Evolutionary conservation across 345 rosid species (phyloP).

Genomic region (rapeseed (Brassica napus)): Da-Ae NC_063440.1:12905501-12906000

Average conservation of each 20-base stretch:
- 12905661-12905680: constrained; percentile 51
- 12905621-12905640: constrained; percentile 75
- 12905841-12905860: neutral
- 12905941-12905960: neutral
- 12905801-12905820: constrained; percentile 25
- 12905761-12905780: neutral
- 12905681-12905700: constrained; percentile 71
- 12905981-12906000: no score
- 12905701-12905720: constrained; percentile 26
- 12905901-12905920: constrained; percentile 19
- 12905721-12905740: constrained; percentile 21
- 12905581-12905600: constrained; percentile 61
- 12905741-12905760: neutral
- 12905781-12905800: constrained; percentile 13
- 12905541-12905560: constrained; percentile 50
- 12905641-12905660: constrained; percentile 76
- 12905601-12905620: constrained; percentile 71
- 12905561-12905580: constrained; percentile 63
- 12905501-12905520: constrained; percentile 49
- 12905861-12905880: constrained; percentile 20
- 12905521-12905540: constrained; percentile 47
- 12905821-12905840: constrained; percentile 23
- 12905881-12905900: constrained; percentile 15
- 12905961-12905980: no score
- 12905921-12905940: neutral